These are phyloP conservation scores for Venturiaceae sp. DNA, from an alignment of 2,329 filamentous ascomycete genomes.

Conservation along the genomic window DNA sequence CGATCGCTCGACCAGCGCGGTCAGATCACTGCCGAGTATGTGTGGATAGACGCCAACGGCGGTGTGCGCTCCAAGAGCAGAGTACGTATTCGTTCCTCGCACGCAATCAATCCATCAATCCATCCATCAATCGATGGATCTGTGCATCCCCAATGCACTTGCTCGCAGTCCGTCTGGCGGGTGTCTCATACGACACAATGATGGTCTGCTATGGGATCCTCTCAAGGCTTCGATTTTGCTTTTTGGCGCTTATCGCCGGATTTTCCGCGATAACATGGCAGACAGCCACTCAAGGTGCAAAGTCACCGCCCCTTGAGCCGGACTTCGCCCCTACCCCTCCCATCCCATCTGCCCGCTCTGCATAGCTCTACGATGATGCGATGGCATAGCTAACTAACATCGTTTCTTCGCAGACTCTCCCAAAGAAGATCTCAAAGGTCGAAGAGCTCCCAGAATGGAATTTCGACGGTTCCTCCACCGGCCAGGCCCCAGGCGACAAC, in stretches of 20 bases:
- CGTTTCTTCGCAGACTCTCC: conserved; percentile 45
- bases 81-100: conserved; percentile 11
- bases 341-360: neutral
- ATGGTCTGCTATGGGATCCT: too few species aligned
- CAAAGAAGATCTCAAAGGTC: conserved; percentile 45
- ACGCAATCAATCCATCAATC: too few species aligned
- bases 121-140: conserved; percentile 13
- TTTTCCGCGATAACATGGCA: neutral
- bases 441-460: conserved; percentile 70
- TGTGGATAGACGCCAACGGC: conserved; percentile 85
- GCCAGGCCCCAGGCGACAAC: conserved; percentile 88
- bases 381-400: neutral
- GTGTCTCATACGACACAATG: neutral
- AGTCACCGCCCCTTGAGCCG: neutral
- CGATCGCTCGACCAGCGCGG: conserved; percentile 84
- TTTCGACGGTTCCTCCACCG: conserved; percentile 83
- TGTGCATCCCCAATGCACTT: neutral
- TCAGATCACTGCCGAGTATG: conserved; percentile 84
- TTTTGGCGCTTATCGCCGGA: neutral
- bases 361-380: neutral
- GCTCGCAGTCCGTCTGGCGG: neutral
- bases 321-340: neutral
- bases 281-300: neutral
- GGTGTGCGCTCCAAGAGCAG: conserved; percentile 79
- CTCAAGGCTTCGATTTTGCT: neutral